These are phyloP conservation scores for Hypoxylon sp. DNA, from an alignment of 2,329 filamentous ascomycete genomes.

Conservation along the genomic window DNA sequence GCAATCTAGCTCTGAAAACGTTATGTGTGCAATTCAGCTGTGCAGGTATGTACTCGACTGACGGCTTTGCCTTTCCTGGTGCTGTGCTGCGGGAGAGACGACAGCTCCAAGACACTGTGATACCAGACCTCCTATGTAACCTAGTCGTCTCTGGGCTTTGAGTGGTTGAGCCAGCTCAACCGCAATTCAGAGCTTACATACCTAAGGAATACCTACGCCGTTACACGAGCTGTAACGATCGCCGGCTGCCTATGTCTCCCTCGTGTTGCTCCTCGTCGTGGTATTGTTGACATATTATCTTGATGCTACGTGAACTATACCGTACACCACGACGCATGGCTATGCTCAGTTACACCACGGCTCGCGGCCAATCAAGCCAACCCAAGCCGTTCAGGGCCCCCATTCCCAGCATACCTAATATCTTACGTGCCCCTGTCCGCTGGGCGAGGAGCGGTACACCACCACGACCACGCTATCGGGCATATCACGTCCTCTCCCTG, in stretches of 20 bases:
- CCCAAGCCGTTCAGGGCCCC: conserved; percentile 20
- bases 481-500: conserved; percentile 23
- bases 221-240: neutral
- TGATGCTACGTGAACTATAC: conserved; percentile 14
- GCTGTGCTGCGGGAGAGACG: neutral
- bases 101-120: neutral
- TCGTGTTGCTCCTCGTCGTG: neutral
- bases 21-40: too few species aligned
- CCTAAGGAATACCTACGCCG: neutral
- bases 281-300: conserved; percentile 6
- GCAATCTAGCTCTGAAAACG: conserved; percentile 4
- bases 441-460: conserved; percentile 11
- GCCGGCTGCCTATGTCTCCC: neutral
- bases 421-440: conserved; percentile 5
- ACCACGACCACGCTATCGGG: conserved; percentile 19
- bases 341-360: conserved; percentile 25
- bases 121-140: too few species aligned
- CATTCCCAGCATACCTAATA: conserved; percentile 12
- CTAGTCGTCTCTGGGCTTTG: too few species aligned
- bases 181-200: neutral
- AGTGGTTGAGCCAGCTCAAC: too few species aligned
- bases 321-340: conserved; percentile 21
- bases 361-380: conserved; percentile 8
- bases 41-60: too few species aligned
- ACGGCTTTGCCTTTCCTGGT: neutral